Evolutionary conservation across 192 early-diverging fungal genomes (phyloP), one percentile per base, ranked within the genome.

Genomic region (Podila verticillata): DNA sequence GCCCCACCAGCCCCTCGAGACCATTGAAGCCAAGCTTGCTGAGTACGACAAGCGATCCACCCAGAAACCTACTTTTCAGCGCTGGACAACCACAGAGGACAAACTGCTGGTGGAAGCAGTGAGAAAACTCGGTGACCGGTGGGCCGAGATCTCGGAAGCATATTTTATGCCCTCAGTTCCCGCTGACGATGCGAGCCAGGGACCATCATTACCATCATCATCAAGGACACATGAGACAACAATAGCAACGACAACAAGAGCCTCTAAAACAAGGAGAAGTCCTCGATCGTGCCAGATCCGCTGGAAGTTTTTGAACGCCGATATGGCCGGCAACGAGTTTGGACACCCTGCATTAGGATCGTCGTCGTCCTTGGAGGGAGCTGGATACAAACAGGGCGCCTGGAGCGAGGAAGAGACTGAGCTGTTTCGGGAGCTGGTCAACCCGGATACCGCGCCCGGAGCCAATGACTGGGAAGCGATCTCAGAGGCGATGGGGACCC

Each of bases 401-500:
- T 74, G 73, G 73, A 62, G 65, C 15, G 49, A 48, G 4, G 73
- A 67, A 0, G 73, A 74, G 47, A n/a, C 63, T 13, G 73, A 74
- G 22, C 61, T 74, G 6, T 63, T 74, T 34, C 73, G 39, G 10
- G 66, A 68, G 54, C 57, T 74, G 34, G 66, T 74, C 12, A 61
- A 68, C 36, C 65, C 66, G 0, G 22, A 26, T 2, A 30, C 61
- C 5, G n/a, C 49, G 6, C n/a, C 65, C 35, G 24, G 17, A 3
- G 44, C 65, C 32, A 74, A 74, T 30, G 34, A 74, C 30, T 74
- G 73, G 73, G 36, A 74, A 5, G 73, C 60, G 57, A 74, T 74
- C 57, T 74, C 73, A 5, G 29, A 34, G 4, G 73, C 61, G 31
- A 39, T 74, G 3, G 73, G 73, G 9, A 74, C 73, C 9, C 58